A percentile compares a stretch with the other conserved stretches of the same genome.
These are phyloP conservation scores for Scheffersomyces illinoinensis DNA, from an alignment of 1,139 yeast species.

Conservation along the genomic window DNA sequence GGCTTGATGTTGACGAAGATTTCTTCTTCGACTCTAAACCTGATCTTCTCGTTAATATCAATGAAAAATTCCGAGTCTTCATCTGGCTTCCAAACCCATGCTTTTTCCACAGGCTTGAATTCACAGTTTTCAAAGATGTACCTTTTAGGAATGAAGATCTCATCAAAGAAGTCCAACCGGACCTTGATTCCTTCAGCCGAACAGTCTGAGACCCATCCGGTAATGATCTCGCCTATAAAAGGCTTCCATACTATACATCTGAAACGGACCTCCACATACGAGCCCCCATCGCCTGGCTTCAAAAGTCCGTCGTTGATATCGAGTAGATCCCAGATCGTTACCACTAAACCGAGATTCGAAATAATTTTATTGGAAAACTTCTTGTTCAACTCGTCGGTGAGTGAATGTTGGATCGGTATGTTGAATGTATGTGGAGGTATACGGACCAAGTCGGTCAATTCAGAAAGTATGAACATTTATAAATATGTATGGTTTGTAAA, in stretches of 20 bases:
- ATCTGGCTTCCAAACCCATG: conserved; percentile 91
- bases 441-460: conserved; percentile 78
- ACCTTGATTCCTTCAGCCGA: conserved; percentile 84
- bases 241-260: conserved; percentile 87
- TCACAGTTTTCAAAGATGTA: conserved; percentile 78
- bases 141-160: conserved; percentile 81
- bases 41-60: conserved; percentile 86
- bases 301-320: conserved; percentile 83
- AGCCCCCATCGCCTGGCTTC: conserved; percentile 95
- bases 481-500: neutral
- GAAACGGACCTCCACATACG: conserved; percentile 74
- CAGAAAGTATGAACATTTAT: conserved; percentile 79
- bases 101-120: conserved; percentile 74
- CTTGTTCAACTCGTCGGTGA: conserved; percentile 77
- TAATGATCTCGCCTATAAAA: conserved; percentile 87
- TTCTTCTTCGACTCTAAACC: conserved; percentile 90
- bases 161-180: conserved; percentile 85
- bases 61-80: conserved; percentile 73
- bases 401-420: conserved; percentile 66
- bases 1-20: conserved; percentile 82
- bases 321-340: conserved; percentile 81
- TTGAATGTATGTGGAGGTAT: conserved; percentile 86
- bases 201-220: conserved; percentile 92
- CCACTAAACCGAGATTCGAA: conserved; percentile 78
- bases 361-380: conserved; percentile 85